Evolutionary conservation across 2,329 filamentous ascomycete genomes (phyloP).

Genomic region (Lasiodiplodia sp.): DNA sequence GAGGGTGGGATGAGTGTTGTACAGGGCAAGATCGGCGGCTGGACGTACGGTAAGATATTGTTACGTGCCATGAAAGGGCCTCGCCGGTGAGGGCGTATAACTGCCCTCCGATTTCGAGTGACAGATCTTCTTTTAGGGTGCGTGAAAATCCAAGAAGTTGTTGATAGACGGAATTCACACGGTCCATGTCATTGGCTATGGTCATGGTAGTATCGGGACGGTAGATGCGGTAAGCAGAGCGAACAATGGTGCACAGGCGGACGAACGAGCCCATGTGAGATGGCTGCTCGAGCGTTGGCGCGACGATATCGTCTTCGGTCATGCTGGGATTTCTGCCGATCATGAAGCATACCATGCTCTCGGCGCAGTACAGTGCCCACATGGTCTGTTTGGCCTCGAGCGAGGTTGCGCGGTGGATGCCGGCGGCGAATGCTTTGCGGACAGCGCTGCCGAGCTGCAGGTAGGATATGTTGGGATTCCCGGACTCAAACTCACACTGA

Average conservation of each 20-base stretch:
- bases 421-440: conserved; percentile 7
- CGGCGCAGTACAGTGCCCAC: conserved; percentile 1
- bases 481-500: neutral
- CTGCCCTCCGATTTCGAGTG: too few relatives aligned
- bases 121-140: too few relatives aligned
- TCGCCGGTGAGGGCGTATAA: too few relatives aligned
- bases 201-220: neutral
- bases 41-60: too few relatives aligned
- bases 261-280: neutral
- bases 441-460: conserved; percentile 1
- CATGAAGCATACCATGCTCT: conserved; percentile 3
- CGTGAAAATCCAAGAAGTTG: too few relatives aligned
- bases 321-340: neutral
- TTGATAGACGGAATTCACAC: too few relatives aligned
- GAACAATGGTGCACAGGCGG: neutral
- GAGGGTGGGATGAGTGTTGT: too few relatives aligned
- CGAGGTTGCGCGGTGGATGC: neutral
- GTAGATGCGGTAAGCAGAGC: neutral
- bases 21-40: too few relatives aligned
- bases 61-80: too few relatives aligned
- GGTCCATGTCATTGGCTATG: neutral
- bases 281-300: neutral
- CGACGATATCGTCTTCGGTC: neutral
- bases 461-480: conserved; percentile 1
- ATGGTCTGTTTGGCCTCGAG: neutral